These are phyloP conservation scores for Stephania japonica DNA, from an alignment of 164 flowering plant genomes.

Conservation along the genomic window DNA sequence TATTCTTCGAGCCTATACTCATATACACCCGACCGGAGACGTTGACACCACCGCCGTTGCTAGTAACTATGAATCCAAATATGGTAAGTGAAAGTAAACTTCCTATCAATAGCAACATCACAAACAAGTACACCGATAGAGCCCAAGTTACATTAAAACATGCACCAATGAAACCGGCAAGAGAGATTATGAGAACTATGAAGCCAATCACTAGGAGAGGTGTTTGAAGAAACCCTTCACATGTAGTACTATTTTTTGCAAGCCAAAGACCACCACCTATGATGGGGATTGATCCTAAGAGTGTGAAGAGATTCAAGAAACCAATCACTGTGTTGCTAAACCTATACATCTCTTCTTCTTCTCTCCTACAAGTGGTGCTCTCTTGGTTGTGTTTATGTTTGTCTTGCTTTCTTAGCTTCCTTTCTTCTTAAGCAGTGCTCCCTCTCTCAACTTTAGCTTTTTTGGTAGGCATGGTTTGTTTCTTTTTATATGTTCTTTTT, in stretches of 20 bases:
- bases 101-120: slow-evolving; percentile 68
- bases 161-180: slow-evolving; percentile 90
- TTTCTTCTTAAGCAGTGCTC: slow-evolving; percentile 1
- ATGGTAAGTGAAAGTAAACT: slow-evolving; percentile 52
- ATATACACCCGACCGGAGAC: slow-evolving; percentile 58
- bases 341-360: slow-evolving; percentile 41
- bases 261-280: slow-evolving; percentile 89
- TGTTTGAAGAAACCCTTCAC: slow-evolving; percentile 77
- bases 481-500: neutral
- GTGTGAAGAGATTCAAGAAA: slow-evolving; percentile 79
- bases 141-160: slow-evolving; percentile 90
- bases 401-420: slow-evolving; percentile 1
- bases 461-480: slow-evolving; percentile 3
- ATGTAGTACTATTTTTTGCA: slow-evolving; percentile 71
- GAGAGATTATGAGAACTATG: slow-evolving; percentile 61
- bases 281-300: slow-evolving; percentile 84
- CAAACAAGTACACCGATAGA: slow-evolving; percentile 66
- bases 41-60: slow-evolving; percentile 61
- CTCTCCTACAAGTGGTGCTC: slow-evolving; percentile 4
- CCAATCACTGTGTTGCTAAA: slow-evolving; percentile 92
- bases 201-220: slow-evolving; percentile 81
- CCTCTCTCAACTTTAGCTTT: slow-evolving; percentile 4
- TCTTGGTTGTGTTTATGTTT: neutral
- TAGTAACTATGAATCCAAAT: slow-evolving; percentile 75
- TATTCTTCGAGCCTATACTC: slow-evolving; percentile 66